A percentile compares a stretch with the other conserved stretches of the same genome.
phyloP scores from a whole-genome alignment of 371 early-diverging fungal species.

The Gilbertella persicaria region DNA sequence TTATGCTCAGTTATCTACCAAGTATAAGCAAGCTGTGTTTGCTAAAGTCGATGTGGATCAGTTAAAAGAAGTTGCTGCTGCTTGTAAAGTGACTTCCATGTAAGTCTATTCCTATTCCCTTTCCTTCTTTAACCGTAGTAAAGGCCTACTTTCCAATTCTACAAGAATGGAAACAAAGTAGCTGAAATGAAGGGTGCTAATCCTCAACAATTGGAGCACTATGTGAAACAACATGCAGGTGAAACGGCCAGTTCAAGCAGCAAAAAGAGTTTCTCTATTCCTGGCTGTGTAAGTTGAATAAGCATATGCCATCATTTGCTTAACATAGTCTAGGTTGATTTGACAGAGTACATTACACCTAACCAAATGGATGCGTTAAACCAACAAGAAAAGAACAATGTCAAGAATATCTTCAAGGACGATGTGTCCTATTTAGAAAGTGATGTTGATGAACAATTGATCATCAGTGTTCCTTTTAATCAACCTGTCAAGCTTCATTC shows the following conservation, averaged over 20 bases:
- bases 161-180: constrained; percentile 63
- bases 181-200: constrained; percentile 74
- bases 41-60: constrained; percentile 67
- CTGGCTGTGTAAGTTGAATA: constrained; percentile 54
- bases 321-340: constrained; percentile 49
- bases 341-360: constrained; percentile 68
- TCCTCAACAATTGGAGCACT: constrained; percentile 49
- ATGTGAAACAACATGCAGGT: constrained; percentile 62
- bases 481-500: constrained; percentile 92
- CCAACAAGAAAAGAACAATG: constrained; percentile 72
- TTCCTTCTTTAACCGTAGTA: too few relatives aligned
- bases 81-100: constrained; percentile 43
- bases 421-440: constrained; percentile 74
- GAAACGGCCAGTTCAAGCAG: constrained; percentile 20
- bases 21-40: constrained; percentile 56
- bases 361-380: constrained; percentile 89
- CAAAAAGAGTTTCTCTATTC: constrained; percentile 47
- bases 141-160: constrained; percentile 70
- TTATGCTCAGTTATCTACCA: constrained; percentile 53
- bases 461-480: constrained; percentile 84
- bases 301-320: neutral
- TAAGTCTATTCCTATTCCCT: constrained; percentile 22
- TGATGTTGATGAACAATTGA: constrained; percentile 94
- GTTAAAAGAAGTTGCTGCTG: constrained; percentile 33
- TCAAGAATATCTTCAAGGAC: constrained; percentile 76